Base-by-base conservation (phyloP, 2,329 filamentous ascomycete species). In the Neurospora sp. region DNA sequence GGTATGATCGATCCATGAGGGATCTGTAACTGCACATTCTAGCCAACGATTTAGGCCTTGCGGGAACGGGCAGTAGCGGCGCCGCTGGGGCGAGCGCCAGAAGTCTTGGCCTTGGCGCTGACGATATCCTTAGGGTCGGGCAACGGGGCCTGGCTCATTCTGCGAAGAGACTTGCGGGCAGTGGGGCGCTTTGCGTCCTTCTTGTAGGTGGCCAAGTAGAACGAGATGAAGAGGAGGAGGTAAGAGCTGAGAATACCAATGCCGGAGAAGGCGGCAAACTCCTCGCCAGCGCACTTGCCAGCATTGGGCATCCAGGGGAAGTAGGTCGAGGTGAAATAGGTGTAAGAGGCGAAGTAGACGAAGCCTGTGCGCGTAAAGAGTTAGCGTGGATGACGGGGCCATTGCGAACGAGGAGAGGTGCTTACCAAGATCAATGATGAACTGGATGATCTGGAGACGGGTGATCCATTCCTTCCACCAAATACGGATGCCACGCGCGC, bases 401-500 rank as follows among this genome's bases (percentile, higher is more conserved):
- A 74, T 33, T 42, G 39, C n/a, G 11, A 23, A 19, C 23, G 19
- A 68, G 39, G 28, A n/a, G 36, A 7, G 17, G 46, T 40, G 82
- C 90, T 79, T 88, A 94, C 92, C 93, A 73, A 98, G 91, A 82
- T 97, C 95, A 81, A 98, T 95, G 80, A 98, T 88, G 84, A 98
- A 98, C 81, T 98, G 95, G 77, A 92, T 89, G 82, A 98, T 98
- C 84, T 98, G 95, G 79, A 97, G 91, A 79, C 94, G 92, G 76
- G 95, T 98, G 80, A 98, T 96, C 91, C 95, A 98, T 84, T 97
- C 93, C 91, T 98, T 98, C 95, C 95, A 98, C 94, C 94, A 97
- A 83, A 97, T 96, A 78, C 90, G 91, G 81, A 98, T 89, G 76
- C 96, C 96, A 76, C 95, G 93, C 69, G 95, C 94, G 79, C 93